A percentile compares a stretch with the other conserved stretches of the same genome.
These are phyloP conservation scores for Clavispora fructus DNA, from an alignment of 805 yeast genomes.

Conservation along the genomic window DNA sequence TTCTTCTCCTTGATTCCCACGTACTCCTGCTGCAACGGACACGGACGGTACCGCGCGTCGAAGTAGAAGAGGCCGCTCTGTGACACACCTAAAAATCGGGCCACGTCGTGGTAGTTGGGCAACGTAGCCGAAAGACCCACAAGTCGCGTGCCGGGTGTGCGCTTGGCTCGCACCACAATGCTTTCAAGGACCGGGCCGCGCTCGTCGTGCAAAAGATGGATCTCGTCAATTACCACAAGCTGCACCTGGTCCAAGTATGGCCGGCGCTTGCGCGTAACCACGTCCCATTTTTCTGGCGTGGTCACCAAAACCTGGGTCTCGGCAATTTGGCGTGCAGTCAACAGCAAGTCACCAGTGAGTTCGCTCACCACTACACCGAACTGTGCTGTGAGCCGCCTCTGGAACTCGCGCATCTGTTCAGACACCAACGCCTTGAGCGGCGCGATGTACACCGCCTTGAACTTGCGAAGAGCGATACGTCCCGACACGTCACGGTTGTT, in stretches of 20 bases:
- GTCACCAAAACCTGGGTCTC: conserved; percentile 83
- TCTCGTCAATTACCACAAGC: conserved; percentile 82
- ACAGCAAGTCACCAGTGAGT: conserved; percentile 82
- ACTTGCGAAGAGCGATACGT: conserved; percentile 45
- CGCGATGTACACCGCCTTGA: conserved; percentile 84
- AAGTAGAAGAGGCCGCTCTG: conserved; percentile 68
- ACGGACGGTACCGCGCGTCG: conserved; percentile 81
- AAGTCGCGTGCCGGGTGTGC: conserved; percentile 50
- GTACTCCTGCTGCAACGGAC: conserved; percentile 85
- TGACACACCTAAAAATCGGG: conserved; percentile 63
- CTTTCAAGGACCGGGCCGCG: conserved; percentile 94
- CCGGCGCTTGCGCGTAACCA: conserved; percentile 71
- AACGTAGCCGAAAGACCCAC: conserved; percentile 90
- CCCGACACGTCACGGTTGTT: conserved; percentile 48
- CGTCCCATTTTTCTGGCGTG: conserved; percentile 98
- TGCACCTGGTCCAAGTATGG: conserved; percentile 57
- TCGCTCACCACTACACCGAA: conserved; percentile 75
- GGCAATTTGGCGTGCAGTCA: conserved; percentile 68
- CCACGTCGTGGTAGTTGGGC: conserved; percentile 86
- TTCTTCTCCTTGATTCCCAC: conserved; percentile 82
- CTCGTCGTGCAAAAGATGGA: conserved; percentile 86
- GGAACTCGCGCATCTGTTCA: conserved; percentile 86
- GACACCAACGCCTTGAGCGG: conserved; percentile 94
- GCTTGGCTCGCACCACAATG: conserved; percentile 65
- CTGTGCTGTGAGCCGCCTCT: conserved; percentile 53